A percentile compares a stretch with the other conserved stretches of the same genome.
Evolutionary conservation across 768 basidiomycete genomes (phyloP).

Genomic region (Boletus subcaerulescens): DNA sequence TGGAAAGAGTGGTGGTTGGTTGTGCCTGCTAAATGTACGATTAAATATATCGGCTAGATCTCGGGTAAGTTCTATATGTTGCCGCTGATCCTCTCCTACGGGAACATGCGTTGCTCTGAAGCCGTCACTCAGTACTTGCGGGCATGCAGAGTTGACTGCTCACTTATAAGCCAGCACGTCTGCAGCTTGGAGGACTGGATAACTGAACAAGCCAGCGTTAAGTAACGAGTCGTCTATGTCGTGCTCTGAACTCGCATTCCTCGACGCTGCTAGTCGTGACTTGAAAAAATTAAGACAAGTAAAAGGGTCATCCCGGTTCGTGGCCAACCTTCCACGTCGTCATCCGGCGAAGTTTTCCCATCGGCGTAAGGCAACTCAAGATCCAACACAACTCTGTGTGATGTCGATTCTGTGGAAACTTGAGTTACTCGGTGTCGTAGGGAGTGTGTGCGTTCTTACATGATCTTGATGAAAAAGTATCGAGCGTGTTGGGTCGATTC

Average conservation of each 20-base stretch:
- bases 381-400: slow-evolving; percentile 82
- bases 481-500: slow-evolving; percentile 73
- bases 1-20: slow-evolving; percentile 42
- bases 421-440: background rate
- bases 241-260: slow-evolving; percentile 71
- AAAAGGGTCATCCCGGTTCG: background rate
- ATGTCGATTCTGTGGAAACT: slow-evolving; percentile 58
- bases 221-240: slow-evolving; percentile 80
- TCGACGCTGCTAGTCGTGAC: slow-evolving; percentile 47
- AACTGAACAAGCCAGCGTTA: slow-evolving; percentile 84
- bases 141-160: slow-evolving; percentile 11
- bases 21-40: slow-evolving; percentile 46
- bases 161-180: slow-evolving; percentile 87
- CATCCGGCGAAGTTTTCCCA: slow-evolving; percentile 85
- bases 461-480: slow-evolving; percentile 88
- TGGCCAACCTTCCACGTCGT: slow-evolving; percentile 89
- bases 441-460: slow-evolving; percentile 41
- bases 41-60: slow-evolving; percentile 87
- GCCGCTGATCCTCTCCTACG: slow-evolving; percentile 94
- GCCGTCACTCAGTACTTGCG: background rate
- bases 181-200: slow-evolving; percentile 84
- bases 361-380: slow-evolving; percentile 33
- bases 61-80: slow-evolving; percentile 87
- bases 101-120: slow-evolving; percentile 87
- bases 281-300: slow-evolving; percentile 48